Evolutionary conservation across 345 rosid species (phyloP).

Genomic region (Microthlaspi erraticum): DNA sequence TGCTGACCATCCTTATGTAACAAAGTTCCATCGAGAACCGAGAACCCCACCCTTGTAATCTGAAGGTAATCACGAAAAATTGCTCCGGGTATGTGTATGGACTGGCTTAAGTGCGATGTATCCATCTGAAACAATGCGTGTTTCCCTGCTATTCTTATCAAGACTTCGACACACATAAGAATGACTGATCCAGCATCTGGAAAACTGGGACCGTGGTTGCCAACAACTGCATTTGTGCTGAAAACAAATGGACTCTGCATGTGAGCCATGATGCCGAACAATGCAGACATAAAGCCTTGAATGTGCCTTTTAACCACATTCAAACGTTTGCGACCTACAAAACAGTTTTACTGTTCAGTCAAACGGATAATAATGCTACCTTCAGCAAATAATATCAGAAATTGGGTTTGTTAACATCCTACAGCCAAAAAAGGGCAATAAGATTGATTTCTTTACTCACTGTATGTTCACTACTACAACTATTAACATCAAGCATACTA

Average conservation of each 20-base stretch:
- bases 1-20: slow-evolving; percentile 37
- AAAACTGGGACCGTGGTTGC: slow-evolving; percentile 40
- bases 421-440: not conserved
- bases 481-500: slow-evolving; percentile 19
- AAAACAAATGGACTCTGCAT: slow-evolving; percentile 75
- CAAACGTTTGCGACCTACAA: slow-evolving; percentile 68
- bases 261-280: slow-evolving; percentile 78
- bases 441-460: slow-evolving; percentile 15
- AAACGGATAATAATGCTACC: slow-evolving; percentile 18
- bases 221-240: slow-evolving; percentile 38
- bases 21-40: slow-evolving; percentile 33
- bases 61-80: slow-evolving; percentile 62
- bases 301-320: slow-evolving; percentile 67
- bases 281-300: slow-evolving; percentile 65
- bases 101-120: slow-evolving; percentile 76
- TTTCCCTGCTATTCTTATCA: slow-evolving; percentile 80
- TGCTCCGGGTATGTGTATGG: slow-evolving; percentile 68
- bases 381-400: not conserved
- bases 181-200: slow-evolving; percentile 88
- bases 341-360: slow-evolving; percentile 44
- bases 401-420: slow-evolving; percentile 8
- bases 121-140: slow-evolving; percentile 68
- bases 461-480: slow-evolving; percentile 7
- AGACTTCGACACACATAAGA: slow-evolving; percentile 88
- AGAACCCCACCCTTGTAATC: slow-evolving; percentile 45